Percentiles rank a stretch among this genome's conserved stretches.
Conservation (phyloP, 331 rosid genomes). For the Saraca asoca region DNA sequence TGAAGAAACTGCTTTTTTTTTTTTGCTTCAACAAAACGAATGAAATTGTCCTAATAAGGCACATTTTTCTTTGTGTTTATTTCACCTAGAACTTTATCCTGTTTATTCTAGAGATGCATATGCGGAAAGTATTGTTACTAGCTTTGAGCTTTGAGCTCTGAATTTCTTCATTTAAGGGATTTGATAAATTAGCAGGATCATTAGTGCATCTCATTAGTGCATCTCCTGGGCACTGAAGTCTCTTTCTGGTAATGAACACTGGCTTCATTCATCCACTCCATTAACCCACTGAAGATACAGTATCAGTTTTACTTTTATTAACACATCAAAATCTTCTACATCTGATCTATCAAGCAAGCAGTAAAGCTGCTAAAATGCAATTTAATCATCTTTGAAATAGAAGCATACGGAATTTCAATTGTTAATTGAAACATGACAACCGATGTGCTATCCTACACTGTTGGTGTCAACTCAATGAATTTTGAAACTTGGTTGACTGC, state of each 20-base stretch:
- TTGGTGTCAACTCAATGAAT: background rate
- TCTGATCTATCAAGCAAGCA: no score
- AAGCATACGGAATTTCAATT: no score
- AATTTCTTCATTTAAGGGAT: background rate
- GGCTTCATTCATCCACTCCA: background rate
- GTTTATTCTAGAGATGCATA: background rate
- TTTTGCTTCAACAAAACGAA: background rate
- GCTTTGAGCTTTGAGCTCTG: constrained; percentile 11
- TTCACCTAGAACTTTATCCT: background rate
- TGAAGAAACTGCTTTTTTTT: background rate
- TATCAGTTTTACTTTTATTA: constrained; percentile 1
- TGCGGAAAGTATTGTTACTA: background rate
- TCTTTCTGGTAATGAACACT: constrained; percentile 20
- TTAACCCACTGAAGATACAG: background rate
- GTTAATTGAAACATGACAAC: no score
- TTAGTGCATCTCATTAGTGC: no score
- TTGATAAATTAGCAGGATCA: background rate
- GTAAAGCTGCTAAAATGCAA: no score
- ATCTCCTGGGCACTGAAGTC: background rate
- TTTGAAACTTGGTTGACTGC: background rate
- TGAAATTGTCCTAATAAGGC: constrained; percentile 1
- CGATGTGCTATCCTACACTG: no score
- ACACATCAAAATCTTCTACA: no score
- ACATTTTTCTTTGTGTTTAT: constrained; percentile 2
- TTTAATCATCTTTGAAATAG: background rate